These are phyloP conservation scores for Candida montana DNA, from an alignment of 805 yeast species.

Conservation along the genomic window DNA sequence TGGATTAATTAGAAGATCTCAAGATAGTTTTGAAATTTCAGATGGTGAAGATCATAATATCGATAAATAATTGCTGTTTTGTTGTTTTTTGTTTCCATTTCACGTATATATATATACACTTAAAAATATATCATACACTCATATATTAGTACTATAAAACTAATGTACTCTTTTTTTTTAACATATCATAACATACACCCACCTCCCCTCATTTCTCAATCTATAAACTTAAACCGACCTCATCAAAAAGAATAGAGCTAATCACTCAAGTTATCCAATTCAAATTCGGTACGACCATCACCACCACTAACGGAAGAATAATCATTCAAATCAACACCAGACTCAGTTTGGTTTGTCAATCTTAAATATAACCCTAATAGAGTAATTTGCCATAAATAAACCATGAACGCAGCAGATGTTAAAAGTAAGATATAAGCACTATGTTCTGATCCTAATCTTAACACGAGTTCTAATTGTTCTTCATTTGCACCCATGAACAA, in stretches of 20 bases:
- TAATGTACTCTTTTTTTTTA: too few species aligned
- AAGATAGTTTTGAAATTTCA: slow-evolving; percentile 21
- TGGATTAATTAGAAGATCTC: slow-evolving; percentile 4
- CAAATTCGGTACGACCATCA: slow-evolving; percentile 17
- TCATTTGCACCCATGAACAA: slow-evolving; percentile 91
- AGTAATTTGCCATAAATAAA: slow-evolving; percentile 61
- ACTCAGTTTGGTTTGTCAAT: slow-evolving; percentile 20
- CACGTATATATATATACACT: too few species aligned
- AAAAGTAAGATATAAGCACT: slow-evolving; percentile 74
- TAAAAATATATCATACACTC: too few species aligned
- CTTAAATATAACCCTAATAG: slow-evolving; percentile 53
- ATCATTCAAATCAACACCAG: slow-evolving; percentile 6
- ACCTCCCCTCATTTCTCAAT: too few species aligned
- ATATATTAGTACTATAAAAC: too few species aligned
- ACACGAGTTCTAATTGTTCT: slow-evolving; percentile 71
- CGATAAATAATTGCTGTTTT: slow-evolving; percentile 1
- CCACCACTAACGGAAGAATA: slow-evolving; percentile 13
- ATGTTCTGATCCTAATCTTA: slow-evolving; percentile 76
- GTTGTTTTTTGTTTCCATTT: not conserved
- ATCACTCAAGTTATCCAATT: slow-evolving; percentile 17
- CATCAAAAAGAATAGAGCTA: not conserved
- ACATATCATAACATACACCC: too few species aligned
- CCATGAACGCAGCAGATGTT: slow-evolving; percentile 66
- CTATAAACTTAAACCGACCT: too few species aligned
- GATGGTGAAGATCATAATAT: slow-evolving; percentile 16